Evolutionary conservation across 2,329 filamentous ascomycete genomes (phyloP).

Genomic region (Nothomitra cinnamomea): DNA sequence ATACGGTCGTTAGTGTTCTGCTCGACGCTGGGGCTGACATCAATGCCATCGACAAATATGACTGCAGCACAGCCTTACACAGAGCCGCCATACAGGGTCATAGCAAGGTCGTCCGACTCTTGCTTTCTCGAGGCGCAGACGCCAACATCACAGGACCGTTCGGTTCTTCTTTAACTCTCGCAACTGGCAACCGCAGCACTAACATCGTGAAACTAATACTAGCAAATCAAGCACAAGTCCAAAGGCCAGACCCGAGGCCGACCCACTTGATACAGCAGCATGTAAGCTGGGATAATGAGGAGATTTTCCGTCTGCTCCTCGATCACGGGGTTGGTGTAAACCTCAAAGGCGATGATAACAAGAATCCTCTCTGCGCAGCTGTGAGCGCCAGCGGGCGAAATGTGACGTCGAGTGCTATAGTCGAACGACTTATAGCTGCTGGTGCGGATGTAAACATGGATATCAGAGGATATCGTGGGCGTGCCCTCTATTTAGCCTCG

Average conservation of each 20-base stretch:
- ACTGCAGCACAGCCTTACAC: not conserved
- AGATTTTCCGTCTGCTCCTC: conserved; percentile 8
- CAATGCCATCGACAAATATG: not conserved
- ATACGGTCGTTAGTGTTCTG: conserved; percentile 8
- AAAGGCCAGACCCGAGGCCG: conserved; percentile 9
- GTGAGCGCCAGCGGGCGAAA: no score
- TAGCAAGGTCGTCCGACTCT: conserved; percentile 7
- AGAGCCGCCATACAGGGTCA: conserved; percentile 1
- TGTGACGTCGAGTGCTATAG: no score
- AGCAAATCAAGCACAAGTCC: conserved; percentile 8
- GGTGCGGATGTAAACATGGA: no score
- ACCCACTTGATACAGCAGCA: conserved; percentile 13
- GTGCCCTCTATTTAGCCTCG: no score
- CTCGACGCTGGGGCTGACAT: not conserved
- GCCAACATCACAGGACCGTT: conserved; percentile 11
- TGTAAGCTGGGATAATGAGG: conserved; percentile 5
- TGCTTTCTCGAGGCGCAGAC: conserved; percentile 11
- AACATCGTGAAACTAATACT: conserved; percentile 10
- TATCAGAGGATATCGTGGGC: no score
- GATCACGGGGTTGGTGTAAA: conserved; percentile 7
- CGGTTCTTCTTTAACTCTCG: conserved; percentile 7
- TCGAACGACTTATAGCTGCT: no score
- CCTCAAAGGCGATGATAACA: conserved; percentile 1
- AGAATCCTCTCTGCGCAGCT: conserved; percentile 8
- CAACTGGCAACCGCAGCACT: conserved; percentile 4